These are phyloP conservation scores for Xylariales sp. DNA, from an alignment of 2,329 filamentous ascomycete species.

Conservation along the genomic window DNA sequence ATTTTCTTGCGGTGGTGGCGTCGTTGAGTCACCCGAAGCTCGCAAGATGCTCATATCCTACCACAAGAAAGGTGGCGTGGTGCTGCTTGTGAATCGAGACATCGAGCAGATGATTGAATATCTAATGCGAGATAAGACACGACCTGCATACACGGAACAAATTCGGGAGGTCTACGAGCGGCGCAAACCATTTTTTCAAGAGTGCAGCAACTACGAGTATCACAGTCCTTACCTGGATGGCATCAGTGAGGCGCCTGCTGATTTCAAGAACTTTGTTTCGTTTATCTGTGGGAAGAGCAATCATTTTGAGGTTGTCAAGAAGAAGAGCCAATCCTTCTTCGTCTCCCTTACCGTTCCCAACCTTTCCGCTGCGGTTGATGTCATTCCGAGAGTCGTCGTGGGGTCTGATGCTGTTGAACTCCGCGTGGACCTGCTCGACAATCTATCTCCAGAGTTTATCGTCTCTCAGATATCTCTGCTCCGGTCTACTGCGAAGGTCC, in stretches of 20 bases:
- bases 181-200: slow-evolving; percentile 82
- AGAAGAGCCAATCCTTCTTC: slow-evolving; percentile 80
- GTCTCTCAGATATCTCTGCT: slow-evolving; percentile 77
- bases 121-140: slow-evolving; percentile 80
- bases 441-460: slow-evolving; percentile 72
- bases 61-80: slow-evolving; percentile 71
- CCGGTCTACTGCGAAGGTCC: slow-evolving; percentile 65
- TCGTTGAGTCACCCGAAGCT: slow-evolving; percentile 82
- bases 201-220: slow-evolving; percentile 94
- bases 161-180: slow-evolving; percentile 89
- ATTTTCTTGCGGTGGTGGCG: slow-evolving; percentile 89
- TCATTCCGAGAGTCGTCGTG: slow-evolving; percentile 69
- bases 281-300: slow-evolving; percentile 60
- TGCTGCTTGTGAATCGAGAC: slow-evolving; percentile 82
- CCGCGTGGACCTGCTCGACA: slow-evolving; percentile 82
- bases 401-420: slow-evolving; percentile 92
- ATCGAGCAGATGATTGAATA: slow-evolving; percentile 87
- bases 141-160: slow-evolving; percentile 88
- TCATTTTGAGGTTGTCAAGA: slow-evolving; percentile 53
- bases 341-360: slow-evolving; percentile 84
- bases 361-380: slow-evolving; percentile 56
- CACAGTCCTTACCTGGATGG: slow-evolving; percentile 65
- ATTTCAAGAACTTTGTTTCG: slow-evolving; percentile 70
- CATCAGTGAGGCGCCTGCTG: slow-evolving; percentile 47
- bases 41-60: slow-evolving; percentile 72